These are phyloP conservation scores for Pythium sp. DNA, from an alignment of 352 stramenopile genomes.

Conservation along the genomic window DNA sequence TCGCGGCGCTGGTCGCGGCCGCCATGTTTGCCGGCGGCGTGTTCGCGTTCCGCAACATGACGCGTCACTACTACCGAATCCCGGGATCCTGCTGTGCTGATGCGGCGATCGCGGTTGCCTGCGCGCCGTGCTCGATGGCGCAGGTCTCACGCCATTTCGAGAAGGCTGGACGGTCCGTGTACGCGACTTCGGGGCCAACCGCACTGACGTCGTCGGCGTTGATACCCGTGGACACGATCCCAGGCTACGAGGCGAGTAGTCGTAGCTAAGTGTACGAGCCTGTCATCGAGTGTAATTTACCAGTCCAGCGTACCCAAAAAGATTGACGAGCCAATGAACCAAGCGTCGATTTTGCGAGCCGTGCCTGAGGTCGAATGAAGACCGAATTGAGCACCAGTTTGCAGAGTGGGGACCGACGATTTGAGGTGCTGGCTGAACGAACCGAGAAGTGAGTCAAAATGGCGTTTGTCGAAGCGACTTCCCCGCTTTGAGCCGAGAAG, in stretches of 20 bases:
- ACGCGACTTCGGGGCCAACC: background rate
- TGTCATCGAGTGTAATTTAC: background rate
- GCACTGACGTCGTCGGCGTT: background rate
- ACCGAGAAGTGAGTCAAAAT: too few species aligned
- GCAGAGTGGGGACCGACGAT: background rate
- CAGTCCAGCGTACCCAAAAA: background rate
- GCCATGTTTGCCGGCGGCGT: conserved; percentile 12
- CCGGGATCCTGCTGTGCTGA: conserved; percentile 11
- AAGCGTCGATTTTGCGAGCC: background rate
- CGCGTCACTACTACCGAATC: conserved; percentile 16
- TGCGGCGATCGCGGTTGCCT: background rate
- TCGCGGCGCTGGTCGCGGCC: background rate
- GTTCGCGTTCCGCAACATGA: conserved; percentile 18
- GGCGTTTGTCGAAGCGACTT: too few species aligned
- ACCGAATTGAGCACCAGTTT: background rate
- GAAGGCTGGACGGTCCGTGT: conserved; percentile 9
- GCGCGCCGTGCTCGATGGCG: conserved; percentile 14
- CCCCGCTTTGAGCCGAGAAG: too few species aligned
- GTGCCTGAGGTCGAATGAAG: background rate
- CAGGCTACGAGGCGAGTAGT: conserved; percentile 4
- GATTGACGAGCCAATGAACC: background rate
- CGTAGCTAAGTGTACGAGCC: background rate
- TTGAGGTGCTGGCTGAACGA: too few species aligned
- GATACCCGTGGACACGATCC: conserved; percentile 2
- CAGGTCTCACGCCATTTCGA: conserved; percentile 14